These are phyloP conservation scores for Prunus campanulata DNA, from an alignment of 306 rosid species.

Conservation along the genomic window DNA sequence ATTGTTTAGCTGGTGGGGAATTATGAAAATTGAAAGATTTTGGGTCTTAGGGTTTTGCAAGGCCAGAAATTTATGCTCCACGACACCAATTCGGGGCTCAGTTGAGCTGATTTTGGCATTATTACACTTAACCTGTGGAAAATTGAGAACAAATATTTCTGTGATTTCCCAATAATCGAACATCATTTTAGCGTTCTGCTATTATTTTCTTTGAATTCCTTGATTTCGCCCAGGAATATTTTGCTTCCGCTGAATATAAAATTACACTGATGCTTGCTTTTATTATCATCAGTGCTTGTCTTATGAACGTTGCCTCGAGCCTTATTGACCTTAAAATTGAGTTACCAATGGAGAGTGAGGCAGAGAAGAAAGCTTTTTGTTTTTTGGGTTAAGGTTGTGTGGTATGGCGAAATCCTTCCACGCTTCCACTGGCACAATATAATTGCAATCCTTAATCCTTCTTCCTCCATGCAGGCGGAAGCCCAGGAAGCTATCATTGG, in stretches of 20 bases:
- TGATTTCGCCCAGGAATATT: too few species aligned
- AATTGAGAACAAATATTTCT: not conserved
- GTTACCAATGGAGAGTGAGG: not conserved
- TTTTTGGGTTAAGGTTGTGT: too few species aligned
- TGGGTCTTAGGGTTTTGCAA: constrained; percentile 19
- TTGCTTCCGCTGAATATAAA: too few species aligned
- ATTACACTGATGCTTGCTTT: not conserved
- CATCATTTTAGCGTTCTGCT: not conserved
- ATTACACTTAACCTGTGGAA: not conserved
- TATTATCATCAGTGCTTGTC: not conserved
- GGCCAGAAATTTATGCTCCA: not conserved
- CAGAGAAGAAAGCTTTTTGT: too few species aligned
- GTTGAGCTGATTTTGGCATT: constrained; percentile 1
- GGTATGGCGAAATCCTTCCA: too few species aligned
- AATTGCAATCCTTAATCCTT: not conserved
- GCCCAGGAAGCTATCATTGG: constrained; percentile 62
- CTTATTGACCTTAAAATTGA: not conserved
- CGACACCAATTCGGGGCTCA: not conserved
- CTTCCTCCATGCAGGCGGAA: constrained; percentile 48
- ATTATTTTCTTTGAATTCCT: not conserved
- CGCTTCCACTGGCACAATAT: not conserved
- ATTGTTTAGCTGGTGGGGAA: constrained; percentile 2
- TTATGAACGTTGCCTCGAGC: not conserved
- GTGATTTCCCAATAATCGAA: not conserved
- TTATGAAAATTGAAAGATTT: not conserved